Evolutionary conservation across 176 grass and related monocot species (phyloP).

Genomic region (Urochloa ruziziensis): DNA sequence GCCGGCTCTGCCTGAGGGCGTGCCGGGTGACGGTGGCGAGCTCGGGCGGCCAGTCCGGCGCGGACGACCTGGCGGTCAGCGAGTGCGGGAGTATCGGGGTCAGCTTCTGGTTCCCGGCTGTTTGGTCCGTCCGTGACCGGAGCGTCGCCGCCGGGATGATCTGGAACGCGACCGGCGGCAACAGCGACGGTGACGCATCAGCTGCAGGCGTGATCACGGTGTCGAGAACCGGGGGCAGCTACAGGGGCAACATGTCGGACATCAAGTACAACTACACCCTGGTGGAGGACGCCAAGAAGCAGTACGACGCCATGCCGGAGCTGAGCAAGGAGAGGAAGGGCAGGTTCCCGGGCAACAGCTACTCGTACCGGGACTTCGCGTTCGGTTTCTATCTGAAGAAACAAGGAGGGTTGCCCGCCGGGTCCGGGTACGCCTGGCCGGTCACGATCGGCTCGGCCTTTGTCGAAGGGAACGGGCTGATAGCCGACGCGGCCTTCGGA

Average conservation of each 20-base stretch:
- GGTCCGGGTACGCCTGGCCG: background rate
- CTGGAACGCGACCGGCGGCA: background rate
- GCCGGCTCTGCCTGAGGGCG: background rate
- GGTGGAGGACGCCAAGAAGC: constrained; percentile 7
- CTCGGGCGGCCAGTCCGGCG: background rate
- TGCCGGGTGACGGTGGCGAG: background rate
- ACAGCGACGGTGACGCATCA: background rate
- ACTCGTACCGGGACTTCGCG: background rate
- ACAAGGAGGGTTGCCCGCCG: too few species aligned
- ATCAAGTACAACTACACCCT: background rate
- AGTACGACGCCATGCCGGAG: background rate
- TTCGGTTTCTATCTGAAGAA: background rate
- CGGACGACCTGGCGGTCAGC: background rate
- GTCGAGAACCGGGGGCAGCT: background rate
- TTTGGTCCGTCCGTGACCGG: background rate
- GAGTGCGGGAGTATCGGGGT: constrained; percentile 16
- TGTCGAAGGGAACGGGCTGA: background rate
- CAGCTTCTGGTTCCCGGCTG: constrained; percentile 5
- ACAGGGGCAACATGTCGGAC: background rate
- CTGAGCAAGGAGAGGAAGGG: background rate
- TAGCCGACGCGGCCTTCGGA: background rate
- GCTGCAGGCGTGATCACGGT: background rate
- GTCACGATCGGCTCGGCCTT: background rate
- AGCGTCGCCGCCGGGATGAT: background rate
- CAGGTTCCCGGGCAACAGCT: background rate